phyloP scores from a whole-genome alignment of 169 alveolate species.

The Toxoplasma gondii region DNA sequence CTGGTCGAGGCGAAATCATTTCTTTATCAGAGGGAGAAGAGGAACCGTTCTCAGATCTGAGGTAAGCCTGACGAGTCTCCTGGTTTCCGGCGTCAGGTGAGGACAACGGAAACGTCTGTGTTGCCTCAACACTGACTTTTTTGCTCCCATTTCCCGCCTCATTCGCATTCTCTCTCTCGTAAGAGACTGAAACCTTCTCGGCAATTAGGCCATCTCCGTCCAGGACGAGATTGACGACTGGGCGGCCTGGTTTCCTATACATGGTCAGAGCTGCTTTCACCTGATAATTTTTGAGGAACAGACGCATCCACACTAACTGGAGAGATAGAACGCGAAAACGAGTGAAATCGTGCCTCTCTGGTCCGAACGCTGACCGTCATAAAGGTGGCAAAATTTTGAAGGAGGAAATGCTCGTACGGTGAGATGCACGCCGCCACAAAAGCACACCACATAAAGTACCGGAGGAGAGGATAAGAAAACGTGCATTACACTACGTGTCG shows the following conservation, averaged over 20 bases:
- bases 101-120: background rate
- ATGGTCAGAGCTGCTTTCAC: conserved; percentile 67
- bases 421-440: background rate
- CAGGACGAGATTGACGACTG: conserved; percentile 81
- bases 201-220: conserved; percentile 87
- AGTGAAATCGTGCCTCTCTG: background rate
- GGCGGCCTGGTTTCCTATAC: conserved; percentile 55
- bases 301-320: too few relatives aligned
- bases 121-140: background rate
- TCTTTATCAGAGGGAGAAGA: background rate
- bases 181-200: conserved; percentile 69
- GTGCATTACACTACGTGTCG: too few relatives aligned
- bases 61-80: background rate
- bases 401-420: background rate
- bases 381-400: background rate
- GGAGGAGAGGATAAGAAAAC: background rate
- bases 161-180: background rate
- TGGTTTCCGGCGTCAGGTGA: background rate
- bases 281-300: too few relatives aligned
- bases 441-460: background rate
- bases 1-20: background rate
- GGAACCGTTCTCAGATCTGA: background rate
- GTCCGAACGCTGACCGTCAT: background rate
- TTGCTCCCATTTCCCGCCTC: background rate
- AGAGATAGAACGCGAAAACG: conserved; percentile 69